Base-by-base conservation (phyloP, 2,329 filamentous ascomycete genomes). In the Neofusicoccum laricinum region DNA sequence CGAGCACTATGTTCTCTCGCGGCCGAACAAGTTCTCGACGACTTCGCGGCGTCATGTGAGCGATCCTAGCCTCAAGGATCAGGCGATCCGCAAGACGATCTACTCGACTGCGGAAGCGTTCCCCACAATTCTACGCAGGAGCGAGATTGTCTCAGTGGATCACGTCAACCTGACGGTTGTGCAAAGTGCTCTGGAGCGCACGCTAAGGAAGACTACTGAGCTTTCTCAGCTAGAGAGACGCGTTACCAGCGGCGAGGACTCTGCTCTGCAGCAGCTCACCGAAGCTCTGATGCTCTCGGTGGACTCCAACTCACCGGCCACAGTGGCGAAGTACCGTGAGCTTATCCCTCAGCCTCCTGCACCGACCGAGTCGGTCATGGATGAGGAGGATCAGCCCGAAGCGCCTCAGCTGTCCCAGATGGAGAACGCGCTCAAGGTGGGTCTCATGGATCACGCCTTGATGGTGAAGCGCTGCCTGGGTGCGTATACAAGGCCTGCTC, bases 141-240 rank as follows among this genome's bases (percentile, higher is more conserved):
- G 92, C 70, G 93, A 97, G 78, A 90, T 98, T 66, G 79, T 96
- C 14, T 81, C 86, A 6, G 82, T 85, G 1, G 85, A 88, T 17
- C 88, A 89, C 55, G 76, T 92, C 17, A 83, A 83, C 11, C 81
- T 97, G 30, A 85, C 85, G 36, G 88, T 93, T 6, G 82, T 95
- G 65, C 90, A 97, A 76, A 93, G 92, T n/a, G 94, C 90, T 0
- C 82, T 98, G 66, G 94, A 98, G 75, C 88, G 94, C 15, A 94
- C 95, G 36, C 89, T 92, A 70, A 88, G 93, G 65, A 97, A 97
- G 81, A 96, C 94, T 0, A 87, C 91, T 65, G 94, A 98, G 77
- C 86, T 98, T 80, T 82, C 86, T 1, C 78, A 84, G 0, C 81
- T 97, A 1, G 92, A 96, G 74, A 91, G 89, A 74, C 88, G 88